Evolutionary conservation across 306 rosid genomes (phyloP).

Genomic region (Vigna angularis): DNA sequence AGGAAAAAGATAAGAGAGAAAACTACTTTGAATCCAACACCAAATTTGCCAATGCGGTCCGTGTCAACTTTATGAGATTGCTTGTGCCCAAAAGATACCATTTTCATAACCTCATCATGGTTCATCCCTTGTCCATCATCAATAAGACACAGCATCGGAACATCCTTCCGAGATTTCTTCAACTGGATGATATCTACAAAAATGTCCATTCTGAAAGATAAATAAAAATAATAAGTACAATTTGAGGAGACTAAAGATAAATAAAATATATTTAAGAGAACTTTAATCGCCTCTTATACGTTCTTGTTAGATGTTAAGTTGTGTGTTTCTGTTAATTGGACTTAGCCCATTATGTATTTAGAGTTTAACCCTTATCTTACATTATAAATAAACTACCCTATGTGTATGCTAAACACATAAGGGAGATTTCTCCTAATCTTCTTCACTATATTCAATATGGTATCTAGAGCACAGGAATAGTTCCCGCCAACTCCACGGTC

Average conservation of each 20-base stretch:
- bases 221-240: conserved; percentile 22
- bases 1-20: neutral
- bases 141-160: conserved; percentile 58
- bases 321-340: too few relatives aligned
- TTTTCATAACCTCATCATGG: conserved; percentile 56
- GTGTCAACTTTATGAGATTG: conserved; percentile 41
- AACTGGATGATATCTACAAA: conserved; percentile 54
- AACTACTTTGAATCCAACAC: conserved; percentile 67
- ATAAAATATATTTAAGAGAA: too few relatives aligned
- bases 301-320: too few relatives aligned
- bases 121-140: conserved; percentile 72
- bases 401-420: too few relatives aligned
- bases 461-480: too few relatives aligned
- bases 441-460: too few relatives aligned
- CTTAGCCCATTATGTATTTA: too few relatives aligned
- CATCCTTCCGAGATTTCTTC: conserved; percentile 46
- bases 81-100: conserved; percentile 64
- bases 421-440: too few relatives aligned
- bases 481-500: too few relatives aligned
- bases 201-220: conserved; percentile 55
- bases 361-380: too few relatives aligned
- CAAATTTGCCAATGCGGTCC: conserved; percentile 67
- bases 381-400: too few relatives aligned
- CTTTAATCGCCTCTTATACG: too few relatives aligned
- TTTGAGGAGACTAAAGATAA: neutral